These are phyloP conservation scores for Endotrypanum monterogeii DNA, from an alignment of 208 protist genomes.

Conservation along the genomic window DNA sequence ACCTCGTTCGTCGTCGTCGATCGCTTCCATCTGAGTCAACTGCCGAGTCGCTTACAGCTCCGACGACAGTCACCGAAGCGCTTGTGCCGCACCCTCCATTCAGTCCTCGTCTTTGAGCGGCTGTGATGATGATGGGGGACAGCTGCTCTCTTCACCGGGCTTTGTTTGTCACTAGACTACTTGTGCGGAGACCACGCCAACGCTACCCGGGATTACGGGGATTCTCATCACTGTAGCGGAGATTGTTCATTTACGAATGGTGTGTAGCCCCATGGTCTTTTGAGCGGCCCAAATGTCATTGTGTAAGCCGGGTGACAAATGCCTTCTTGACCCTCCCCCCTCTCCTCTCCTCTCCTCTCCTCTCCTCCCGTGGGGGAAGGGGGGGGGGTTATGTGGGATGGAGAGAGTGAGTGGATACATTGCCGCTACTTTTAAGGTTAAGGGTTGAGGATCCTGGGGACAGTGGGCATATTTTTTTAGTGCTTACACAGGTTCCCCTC, in stretches of 20 bases:
- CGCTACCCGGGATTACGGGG: not conserved
- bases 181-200: not conserved
- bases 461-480: too few relatives aligned
- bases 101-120: not conserved
- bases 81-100: not conserved
- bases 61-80: not conserved
- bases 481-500: not conserved
- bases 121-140: not conserved
- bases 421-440: not conserved
- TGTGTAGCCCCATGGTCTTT: not conserved
- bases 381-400: not conserved
- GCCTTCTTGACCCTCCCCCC: too few relatives aligned
- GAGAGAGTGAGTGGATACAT: not conserved
- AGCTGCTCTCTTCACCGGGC: not conserved
- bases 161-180: not conserved
- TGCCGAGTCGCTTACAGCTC: not conserved
- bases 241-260: not conserved
- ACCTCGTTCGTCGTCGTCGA: slow-evolving; percentile 9
- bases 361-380: too few relatives aligned
- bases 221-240: not conserved
- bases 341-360: not conserved
- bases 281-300: not conserved
- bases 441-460: not conserved
- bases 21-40: not conserved
- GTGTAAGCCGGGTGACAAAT: not conserved